These are phyloP conservation scores for Epichloe hybrida DNA, from an alignment of 2,329 filamentous ascomycete genomes.

Conservation along the genomic window DNA sequence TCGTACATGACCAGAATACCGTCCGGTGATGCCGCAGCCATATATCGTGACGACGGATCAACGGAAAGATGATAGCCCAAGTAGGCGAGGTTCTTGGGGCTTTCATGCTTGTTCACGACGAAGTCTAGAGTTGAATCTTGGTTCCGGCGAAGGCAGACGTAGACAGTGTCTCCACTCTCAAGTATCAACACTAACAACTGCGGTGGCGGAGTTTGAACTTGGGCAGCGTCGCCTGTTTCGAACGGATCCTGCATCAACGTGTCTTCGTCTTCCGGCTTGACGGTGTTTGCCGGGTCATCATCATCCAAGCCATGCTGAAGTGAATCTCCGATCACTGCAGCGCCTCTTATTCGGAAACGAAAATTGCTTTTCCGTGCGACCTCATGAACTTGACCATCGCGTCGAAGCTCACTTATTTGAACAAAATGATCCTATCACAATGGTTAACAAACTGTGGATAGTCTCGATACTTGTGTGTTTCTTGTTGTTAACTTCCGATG, in stretches of 20 bases:
- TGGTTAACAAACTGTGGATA: not conserved
- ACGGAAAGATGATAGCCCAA: conserved; percentile 57
- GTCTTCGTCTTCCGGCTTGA: conserved; percentile 29
- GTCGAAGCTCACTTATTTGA: conserved; percentile 62
- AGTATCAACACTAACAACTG: conserved; percentile 70
- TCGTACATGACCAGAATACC: conserved; percentile 59
- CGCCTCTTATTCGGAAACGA: conserved; percentile 63
- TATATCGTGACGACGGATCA: conserved; percentile 58
- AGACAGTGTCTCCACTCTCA: conserved; percentile 58
- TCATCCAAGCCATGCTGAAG: conserved; percentile 25
- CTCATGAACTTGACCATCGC: conserved; percentile 57
- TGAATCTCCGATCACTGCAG: conserved; percentile 55
- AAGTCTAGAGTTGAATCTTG: conserved; percentile 41
- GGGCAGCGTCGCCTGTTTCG: conserved; percentile 3
- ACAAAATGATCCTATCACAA: conserved; percentile 55
- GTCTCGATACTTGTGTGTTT: not conserved
- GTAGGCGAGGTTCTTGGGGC: conserved; percentile 44
- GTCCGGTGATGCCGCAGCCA: conserved; percentile 59
- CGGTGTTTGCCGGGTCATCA: conserved; percentile 11
- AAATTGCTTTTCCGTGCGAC: conserved; percentile 72
- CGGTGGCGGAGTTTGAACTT: conserved; percentile 41
- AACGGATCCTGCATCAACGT: conserved; percentile 21
- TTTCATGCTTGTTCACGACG: conserved; percentile 41
- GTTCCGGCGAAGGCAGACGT: conserved; percentile 50
- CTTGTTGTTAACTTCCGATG: not conserved